phyloP scores from a whole-genome alignment of 169 alveolate genomes.

The Ichthyophthirius multifiliis region DNA sequence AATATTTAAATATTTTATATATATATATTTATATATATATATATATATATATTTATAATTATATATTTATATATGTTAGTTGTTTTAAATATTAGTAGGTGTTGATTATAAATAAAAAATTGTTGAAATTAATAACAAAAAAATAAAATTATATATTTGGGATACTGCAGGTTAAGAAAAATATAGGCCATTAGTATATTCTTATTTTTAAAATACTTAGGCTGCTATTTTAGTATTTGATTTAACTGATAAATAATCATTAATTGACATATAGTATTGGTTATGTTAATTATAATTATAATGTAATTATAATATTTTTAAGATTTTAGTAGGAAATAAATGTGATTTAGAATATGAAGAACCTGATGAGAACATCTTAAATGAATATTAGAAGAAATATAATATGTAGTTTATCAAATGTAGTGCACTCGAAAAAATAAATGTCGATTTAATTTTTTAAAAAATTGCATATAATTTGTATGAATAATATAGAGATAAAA shows the following conservation, averaged over 20 bases:
- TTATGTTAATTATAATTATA: constrained; percentile 54
- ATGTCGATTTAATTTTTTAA: too few species aligned
- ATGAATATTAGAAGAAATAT: too few species aligned
- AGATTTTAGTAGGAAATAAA: constrained; percentile 8
- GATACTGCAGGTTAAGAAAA: constrained; percentile 82
- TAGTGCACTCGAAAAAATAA: too few species aligned
- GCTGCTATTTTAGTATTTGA: constrained; percentile 67
- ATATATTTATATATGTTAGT: neutral
- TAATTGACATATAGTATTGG: constrained; percentile 54
- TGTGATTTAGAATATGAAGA: neutral
- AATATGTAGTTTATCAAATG: too few species aligned
- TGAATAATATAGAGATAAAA: too few species aligned
- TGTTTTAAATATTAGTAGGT: neutral
- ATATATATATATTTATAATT: neutral
- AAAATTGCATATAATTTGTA: too few species aligned
- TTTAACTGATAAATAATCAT: constrained; percentile 47
- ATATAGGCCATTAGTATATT: constrained; percentile 61
- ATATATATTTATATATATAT: neutral
- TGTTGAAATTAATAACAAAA: constrained; percentile 3
- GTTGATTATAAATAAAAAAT: constrained; percentile 4
- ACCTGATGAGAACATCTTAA: too few species aligned
- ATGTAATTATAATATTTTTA: constrained; percentile 41
- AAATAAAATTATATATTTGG: constrained; percentile 49
- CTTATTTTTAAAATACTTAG: constrained; percentile 71
- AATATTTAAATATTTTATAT: neutral